Evolutionary conservation across 1,284 basidiomycete species (phyloP), one percentile per base, ranked within the genome.

Genomic region (Boletus smithii): DNA sequence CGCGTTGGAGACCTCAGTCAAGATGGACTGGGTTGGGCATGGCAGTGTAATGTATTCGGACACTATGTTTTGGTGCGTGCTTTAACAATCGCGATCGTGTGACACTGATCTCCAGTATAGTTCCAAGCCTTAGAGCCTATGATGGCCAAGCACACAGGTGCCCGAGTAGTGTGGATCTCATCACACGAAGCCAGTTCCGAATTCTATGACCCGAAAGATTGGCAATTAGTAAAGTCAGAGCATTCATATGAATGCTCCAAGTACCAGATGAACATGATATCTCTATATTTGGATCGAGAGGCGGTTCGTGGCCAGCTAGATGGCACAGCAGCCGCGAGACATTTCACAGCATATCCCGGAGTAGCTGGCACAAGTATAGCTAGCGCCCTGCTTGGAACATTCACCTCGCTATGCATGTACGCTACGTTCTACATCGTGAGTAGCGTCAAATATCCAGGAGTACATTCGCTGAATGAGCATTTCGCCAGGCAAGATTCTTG

Each of bases 31-130:
- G 92, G 92, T 0, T 82, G 76, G 73, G 79, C 87, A 8, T 95
- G 89, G 88, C 88, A 93, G 59, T 85, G 83, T 46, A 95, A 95
- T 57, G 74, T 92, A 18, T 88, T 95, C 46, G 83, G 87, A 0
- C 88, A 91, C 59, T 95, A 88, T 61, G 73, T 80, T 31, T 68
- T 95, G 58, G 91, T 93, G 57, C 52, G 88, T 75, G 17, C 17
- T 50, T 36, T 23, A 46, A 17, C 16, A 47, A 17, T 42, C 18
- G 18, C 20, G 39, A 35, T n/a, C n/a, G 47, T 9, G 17, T 44
- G 27, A 46, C 14, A 7, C 44, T 64, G 17, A 61, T 34, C 3
- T 37, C 36, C 20, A n/a, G 22, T 37, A 40, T 55, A 88, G 85
- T 83, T 75, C 55, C 80, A 82, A 32, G 68, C 72, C n/a, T 67